phyloP scores from a whole-genome alignment of 805 yeast genomes.

The Kodamaea nitidulidarum region DNA sequence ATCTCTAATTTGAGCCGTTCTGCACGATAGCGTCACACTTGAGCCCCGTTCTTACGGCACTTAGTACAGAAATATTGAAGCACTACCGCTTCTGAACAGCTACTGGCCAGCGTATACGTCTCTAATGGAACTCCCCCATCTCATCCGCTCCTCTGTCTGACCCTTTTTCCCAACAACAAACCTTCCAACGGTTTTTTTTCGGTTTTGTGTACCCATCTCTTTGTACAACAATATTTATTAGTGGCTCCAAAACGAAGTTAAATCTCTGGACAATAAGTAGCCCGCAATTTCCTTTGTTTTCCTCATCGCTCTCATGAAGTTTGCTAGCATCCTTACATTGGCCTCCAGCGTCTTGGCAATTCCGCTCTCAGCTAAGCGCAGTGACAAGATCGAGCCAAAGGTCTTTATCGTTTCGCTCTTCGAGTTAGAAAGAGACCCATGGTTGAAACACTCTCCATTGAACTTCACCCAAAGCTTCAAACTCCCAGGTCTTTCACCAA shows the following conservation, averaged over 20 bases:
- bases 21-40: slow-evolving; percentile 1
- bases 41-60: slow-evolving; percentile 2
- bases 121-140: no score
- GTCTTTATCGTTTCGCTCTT: slow-evolving; percentile 56
- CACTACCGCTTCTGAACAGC: background rate
- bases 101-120: no score
- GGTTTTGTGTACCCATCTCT: background rate
- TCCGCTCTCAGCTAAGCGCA: slow-evolving; percentile 15
- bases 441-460: slow-evolving; percentile 40
- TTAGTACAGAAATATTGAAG: background rate
- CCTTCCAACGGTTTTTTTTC: background rate
- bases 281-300: background rate
- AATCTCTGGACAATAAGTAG: background rate
- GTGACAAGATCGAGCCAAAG: slow-evolving; percentile 36
- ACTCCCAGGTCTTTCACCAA: slow-evolving; percentile 63
- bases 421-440: slow-evolving; percentile 47
- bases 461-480: slow-evolving; percentile 52
- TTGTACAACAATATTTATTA: background rate
- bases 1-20: background rate
- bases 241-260: background rate
- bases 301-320: slow-evolving; percentile 3
- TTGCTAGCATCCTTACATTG: slow-evolving; percentile 7
- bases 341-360: slow-evolving; percentile 11
- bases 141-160: no score
- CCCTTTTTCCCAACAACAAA: no score